Conservation (phyloP, 2,329 filamentous ascomycete genomes). For the Trichoderma cornu-damae region DNA sequence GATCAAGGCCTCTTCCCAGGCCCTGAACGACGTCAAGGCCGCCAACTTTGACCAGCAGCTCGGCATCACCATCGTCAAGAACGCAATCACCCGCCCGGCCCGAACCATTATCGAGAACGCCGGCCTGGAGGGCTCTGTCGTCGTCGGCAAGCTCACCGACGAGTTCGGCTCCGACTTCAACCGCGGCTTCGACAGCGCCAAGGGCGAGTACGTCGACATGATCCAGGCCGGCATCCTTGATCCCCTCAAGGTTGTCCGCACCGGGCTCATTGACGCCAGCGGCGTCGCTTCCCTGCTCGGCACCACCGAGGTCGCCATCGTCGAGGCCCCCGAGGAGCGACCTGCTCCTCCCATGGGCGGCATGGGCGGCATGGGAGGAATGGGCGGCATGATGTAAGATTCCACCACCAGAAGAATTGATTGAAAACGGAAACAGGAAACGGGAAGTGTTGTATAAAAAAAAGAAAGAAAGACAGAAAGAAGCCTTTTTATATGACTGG, state of each 20-base stretch:
- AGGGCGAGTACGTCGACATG: slow-evolving; percentile 99
- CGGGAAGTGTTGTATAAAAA: slow-evolving; percentile 29
- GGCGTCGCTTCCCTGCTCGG: slow-evolving; percentile 95
- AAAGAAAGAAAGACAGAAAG: too few species aligned
- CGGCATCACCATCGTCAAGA: slow-evolving; percentile 95
- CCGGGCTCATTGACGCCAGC: slow-evolving; percentile 87
- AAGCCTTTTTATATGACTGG: slow-evolving; percentile 20
- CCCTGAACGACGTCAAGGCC: slow-evolving; percentile 74
- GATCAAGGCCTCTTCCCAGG: slow-evolving; percentile 92
- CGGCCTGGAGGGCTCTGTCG: slow-evolving; percentile 88
- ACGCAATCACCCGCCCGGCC: slow-evolving; percentile 91
- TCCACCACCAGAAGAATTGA: slow-evolving; percentile 27
- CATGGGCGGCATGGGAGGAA: slow-evolving; percentile 58
- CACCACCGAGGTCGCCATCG: slow-evolving; percentile 96
- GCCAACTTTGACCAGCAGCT: slow-evolving; percentile 99
- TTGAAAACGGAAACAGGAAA: not conserved
- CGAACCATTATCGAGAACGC: slow-evolving; percentile 97
- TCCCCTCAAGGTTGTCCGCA: slow-evolving; percentile 98
- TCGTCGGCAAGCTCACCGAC: slow-evolving; percentile 96
- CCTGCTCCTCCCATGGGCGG: slow-evolving; percentile 58
- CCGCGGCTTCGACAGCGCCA: slow-evolving; percentile 94
- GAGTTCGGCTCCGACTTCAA: slow-evolving; percentile 92
- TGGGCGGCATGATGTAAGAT: slow-evolving; percentile 60
- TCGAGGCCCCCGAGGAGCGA: slow-evolving; percentile 95
- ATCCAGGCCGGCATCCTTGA: slow-evolving; percentile 94